Conservation (phyloP, 1,284 basidiomycete species). For the Ganoderma lingzhi region DNA sequence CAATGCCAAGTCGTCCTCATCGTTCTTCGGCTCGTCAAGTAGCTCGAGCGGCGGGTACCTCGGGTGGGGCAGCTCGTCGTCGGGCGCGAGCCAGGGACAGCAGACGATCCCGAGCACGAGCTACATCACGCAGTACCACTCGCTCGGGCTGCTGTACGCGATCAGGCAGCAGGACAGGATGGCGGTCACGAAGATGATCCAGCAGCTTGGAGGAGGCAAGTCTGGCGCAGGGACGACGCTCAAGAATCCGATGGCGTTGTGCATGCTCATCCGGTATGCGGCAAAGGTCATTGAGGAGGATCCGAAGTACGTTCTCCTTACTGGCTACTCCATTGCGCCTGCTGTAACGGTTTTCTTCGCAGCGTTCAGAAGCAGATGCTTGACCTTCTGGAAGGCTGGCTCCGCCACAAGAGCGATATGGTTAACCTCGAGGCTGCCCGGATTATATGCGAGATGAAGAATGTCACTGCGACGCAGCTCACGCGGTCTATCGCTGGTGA, state of each 20-base stretch:
- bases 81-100: slow-evolving; percentile 61
- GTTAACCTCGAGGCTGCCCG: slow-evolving; percentile 99
- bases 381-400: slow-evolving; percentile 94
- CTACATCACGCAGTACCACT: slow-evolving; percentile 97
- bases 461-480: slow-evolving; percentile 81
- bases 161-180: slow-evolving; percentile 98
- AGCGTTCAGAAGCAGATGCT: slow-evolving; percentile 93
- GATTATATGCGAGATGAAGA: slow-evolving; percentile 96
- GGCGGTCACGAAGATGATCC: slow-evolving; percentile 99
- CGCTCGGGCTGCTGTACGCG: slow-evolving; percentile 92
- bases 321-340: background rate
- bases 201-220: slow-evolving; percentile 92
- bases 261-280: slow-evolving; percentile 98
- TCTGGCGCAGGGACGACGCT: slow-evolving; percentile 84
- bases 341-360: slow-evolving; percentile 4
- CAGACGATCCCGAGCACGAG: slow-evolving; percentile 88
- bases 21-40: slow-evolving; percentile 63
- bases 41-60: slow-evolving; percentile 66
- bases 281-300: slow-evolving; percentile 99
- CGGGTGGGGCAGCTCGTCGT: slow-evolving; percentile 70
- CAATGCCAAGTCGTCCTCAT: slow-evolving; percentile 83
- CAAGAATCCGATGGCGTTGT: slow-evolving; percentile 98
- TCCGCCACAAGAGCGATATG: slow-evolving; percentile 99
- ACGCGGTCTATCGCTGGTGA: slow-evolving; percentile 88
- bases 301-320: slow-evolving; percentile 76